phyloP scores from a whole-genome alignment of 768 basidiomycete genomes.

The Calocera viscosa region DNA sequence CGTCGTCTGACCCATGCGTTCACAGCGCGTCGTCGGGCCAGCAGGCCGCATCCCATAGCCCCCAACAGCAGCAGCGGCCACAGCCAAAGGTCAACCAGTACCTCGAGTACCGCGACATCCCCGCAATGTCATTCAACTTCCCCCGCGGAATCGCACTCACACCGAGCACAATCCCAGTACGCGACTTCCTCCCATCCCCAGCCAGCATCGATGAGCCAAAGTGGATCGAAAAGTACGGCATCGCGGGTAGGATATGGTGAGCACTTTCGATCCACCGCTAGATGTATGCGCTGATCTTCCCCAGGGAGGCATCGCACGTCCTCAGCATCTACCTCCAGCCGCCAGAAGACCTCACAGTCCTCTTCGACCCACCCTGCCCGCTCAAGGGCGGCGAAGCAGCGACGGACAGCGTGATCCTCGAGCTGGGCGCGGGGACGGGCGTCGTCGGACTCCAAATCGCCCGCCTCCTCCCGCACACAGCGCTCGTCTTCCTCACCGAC shows the following conservation, averaged over 20 bases:
- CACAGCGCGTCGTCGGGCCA: neutral
- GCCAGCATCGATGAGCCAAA: neutral
- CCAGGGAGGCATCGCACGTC: slow-evolving; percentile 63
- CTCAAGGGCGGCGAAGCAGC: slow-evolving; percentile 21
- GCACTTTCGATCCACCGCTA: slow-evolving; percentile 17
- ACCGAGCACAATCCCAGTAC: neutral
- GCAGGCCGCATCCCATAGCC: neutral
- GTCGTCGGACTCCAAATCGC: slow-evolving; percentile 43
- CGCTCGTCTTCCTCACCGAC: slow-evolving; percentile 49
- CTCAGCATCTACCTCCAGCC: slow-evolving; percentile 43
- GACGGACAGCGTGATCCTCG: slow-evolving; percentile 36
- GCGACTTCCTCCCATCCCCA: neutral
- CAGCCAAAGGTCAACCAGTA: neutral
- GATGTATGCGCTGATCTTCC: slow-evolving; percentile 8
- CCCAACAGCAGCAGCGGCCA: neutral
- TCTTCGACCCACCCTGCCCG: slow-evolving; percentile 44
- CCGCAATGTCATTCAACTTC: neutral
- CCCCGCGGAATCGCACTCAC: neutral
- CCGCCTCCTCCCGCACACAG: slow-evolving; percentile 17
- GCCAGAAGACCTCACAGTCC: slow-evolving; percentile 21
- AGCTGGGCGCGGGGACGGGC: slow-evolving; percentile 72
- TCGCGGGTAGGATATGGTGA: slow-evolving; percentile 78
- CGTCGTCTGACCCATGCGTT: neutral
- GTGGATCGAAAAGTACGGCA: slow-evolving; percentile 55
- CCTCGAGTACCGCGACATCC: neutral